Percentiles rank a stretch among this genome's conserved stretches.
These are phyloP conservation scores for Kwoniella shivajii DNA, from an alignment of 1,284 basidiomycete species.

Conservation along the genomic window DNA sequence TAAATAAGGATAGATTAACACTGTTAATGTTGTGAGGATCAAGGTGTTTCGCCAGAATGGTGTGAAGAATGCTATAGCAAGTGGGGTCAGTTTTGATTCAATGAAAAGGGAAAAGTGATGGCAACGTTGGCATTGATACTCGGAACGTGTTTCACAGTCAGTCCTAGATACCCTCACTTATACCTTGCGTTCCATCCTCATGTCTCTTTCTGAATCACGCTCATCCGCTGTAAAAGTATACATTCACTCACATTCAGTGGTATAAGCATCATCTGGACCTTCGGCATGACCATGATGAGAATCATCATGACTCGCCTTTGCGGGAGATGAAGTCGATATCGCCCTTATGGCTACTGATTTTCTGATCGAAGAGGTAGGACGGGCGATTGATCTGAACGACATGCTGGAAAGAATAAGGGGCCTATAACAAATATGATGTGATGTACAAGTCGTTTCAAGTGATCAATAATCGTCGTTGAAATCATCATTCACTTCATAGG, in stretches of 20 bases:
- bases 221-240: no score
- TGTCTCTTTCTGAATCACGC: no score
- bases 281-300: constrained; percentile 13
- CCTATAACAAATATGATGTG: no score
- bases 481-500: constrained; percentile 3
- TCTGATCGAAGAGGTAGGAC: constrained; percentile 4
- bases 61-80: constrained; percentile 46
- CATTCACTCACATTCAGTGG: constrained; percentile 36
- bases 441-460: neutral
- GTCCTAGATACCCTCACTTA: no score
- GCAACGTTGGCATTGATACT: no score
- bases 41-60: constrained; percentile 48
- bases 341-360: neutral
- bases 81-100: neutral
- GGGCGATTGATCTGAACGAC: constrained; percentile 9
- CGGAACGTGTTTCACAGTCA: no score
- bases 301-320: constrained; percentile 26
- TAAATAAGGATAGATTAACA: constrained; percentile 45
- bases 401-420: neutral
- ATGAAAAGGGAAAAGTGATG: neutral
- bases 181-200: no score
- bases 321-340: constrained; percentile 17
- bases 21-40: constrained; percentile 35
- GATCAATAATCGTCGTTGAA: neutral
- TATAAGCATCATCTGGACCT: constrained; percentile 24